A percentile compares a stretch with the other conserved stretches of the same genome.
These are phyloP conservation scores for Adenanthera pavonina DNA, from an alignment of 306 rosid genomes.

Conservation along the genomic window DNA sequence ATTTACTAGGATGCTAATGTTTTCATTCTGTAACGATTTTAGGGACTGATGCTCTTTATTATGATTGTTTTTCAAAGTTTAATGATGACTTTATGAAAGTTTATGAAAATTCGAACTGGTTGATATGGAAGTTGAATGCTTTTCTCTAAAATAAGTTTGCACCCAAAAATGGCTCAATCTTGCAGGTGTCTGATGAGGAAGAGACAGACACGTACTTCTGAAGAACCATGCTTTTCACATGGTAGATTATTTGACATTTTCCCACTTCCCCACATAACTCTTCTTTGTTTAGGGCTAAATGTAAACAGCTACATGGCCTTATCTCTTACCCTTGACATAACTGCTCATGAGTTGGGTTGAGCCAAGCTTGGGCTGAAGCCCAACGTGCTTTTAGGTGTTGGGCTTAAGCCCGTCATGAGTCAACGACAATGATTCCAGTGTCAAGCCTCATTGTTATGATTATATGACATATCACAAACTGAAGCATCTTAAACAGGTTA, in stretches of 20 bases:
- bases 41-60: too few relatives aligned
- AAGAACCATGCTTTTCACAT: neutral
- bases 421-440: too few relatives aligned
- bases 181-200: conserved; percentile 11
- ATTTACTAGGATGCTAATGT: too few relatives aligned
- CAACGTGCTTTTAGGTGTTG: neutral
- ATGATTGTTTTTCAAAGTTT: too few relatives aligned
- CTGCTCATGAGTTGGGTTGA: neutral
- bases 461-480: too few relatives aligned
- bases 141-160: neutral
- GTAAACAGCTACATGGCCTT: neutral
- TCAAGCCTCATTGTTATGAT: too few relatives aligned
- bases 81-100: too few relatives aligned
- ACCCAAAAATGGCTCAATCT: neutral
- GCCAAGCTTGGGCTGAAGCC: neutral
- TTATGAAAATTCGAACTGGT: too few relatives aligned
- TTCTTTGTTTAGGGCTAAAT: neutral
- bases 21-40: too few relatives aligned
- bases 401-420: neutral
- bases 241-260: neutral
- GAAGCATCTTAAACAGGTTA: too few relatives aligned
- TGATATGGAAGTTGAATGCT: too few relatives aligned
- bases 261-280: neutral
- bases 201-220: neutral
- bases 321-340: neutral